Percentiles rank a stretch among this genome's conserved stretches.
Conservation (phyloP, 2,329 filamentous ascomycete species). For the Neofusicoccum kwambonambiense region DNA sequence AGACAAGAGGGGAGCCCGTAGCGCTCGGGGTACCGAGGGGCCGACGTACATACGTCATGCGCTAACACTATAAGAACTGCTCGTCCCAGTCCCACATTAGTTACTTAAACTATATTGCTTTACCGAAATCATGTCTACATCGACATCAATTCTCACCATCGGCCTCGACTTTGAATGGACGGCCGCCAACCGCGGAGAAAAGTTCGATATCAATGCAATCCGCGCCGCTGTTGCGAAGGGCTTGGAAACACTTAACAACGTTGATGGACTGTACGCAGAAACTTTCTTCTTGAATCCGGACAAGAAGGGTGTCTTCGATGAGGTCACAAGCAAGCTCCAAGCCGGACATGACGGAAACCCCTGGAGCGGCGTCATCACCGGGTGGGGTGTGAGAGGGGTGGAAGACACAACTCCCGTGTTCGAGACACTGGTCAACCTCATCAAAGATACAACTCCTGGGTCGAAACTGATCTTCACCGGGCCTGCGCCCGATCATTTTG, state of each 20-base stretch:
- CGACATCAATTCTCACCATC: neutral
- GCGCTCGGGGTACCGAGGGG: too few relatives aligned
- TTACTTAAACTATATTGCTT: too few relatives aligned
- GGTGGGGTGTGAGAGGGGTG: neutral
- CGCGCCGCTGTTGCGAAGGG: neutral
- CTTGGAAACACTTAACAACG: neutral
- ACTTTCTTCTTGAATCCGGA: neutral
- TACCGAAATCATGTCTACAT: neutral
- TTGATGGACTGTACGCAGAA: neutral
- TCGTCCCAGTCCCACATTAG: too few relatives aligned
- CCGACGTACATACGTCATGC: too few relatives aligned
- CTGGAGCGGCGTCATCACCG: neutral
- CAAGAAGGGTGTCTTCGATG: neutral
- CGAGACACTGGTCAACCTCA: neutral
- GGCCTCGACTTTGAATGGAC: slow-evolving; percentile 1
- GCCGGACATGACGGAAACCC: neutral
- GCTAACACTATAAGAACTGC: too few relatives aligned
- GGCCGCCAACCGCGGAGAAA: neutral
- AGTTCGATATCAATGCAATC: neutral
- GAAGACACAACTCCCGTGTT: neutral
- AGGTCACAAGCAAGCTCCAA: neutral
- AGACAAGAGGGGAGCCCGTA: too few relatives aligned
- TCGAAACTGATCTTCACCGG: neutral
- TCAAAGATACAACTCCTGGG: neutral
- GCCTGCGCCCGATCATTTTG: neutral